Evolutionary conservation across 495 filamentous ascomycete species (phyloP).

Genomic region (Aspergillus nidulans): DNA sequence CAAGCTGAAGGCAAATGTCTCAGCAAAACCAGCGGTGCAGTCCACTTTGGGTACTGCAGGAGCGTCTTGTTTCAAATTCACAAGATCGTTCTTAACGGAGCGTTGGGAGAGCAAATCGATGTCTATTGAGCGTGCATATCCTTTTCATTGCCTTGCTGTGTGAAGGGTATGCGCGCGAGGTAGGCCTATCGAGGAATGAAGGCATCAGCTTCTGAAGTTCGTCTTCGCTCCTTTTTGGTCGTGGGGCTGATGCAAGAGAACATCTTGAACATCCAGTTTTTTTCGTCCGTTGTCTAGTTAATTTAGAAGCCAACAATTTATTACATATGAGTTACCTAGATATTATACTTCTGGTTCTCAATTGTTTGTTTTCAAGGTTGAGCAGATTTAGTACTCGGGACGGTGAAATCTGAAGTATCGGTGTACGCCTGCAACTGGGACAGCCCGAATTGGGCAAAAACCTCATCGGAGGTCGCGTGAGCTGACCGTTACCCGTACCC

Average conservation of each 20-base stretch:
- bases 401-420: not conserved
- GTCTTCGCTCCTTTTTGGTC: constrained; percentile 27
- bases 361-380: not conserved
- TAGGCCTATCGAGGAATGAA: constrained; percentile 55
- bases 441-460: not conserved
- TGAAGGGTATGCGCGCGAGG: constrained; percentile 11
- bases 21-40: constrained; percentile 58
- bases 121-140: constrained; percentile 17
- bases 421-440: not conserved
- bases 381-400: not conserved
- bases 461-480: not conserved
- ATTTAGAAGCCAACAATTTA: not conserved
- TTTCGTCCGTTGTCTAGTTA: not conserved
- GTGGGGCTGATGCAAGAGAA: constrained; percentile 72
- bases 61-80: constrained; percentile 46
- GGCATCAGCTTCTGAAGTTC: constrained; percentile 54
- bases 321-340: not conserved
- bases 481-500: not conserved
- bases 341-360: too few species aligned
- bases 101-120: constrained; percentile 64
- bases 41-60: constrained; percentile 63
- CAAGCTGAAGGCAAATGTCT: not conserved
- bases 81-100: constrained; percentile 63
- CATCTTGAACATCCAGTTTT: constrained; percentile 51
- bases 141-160: constrained; percentile 22